phyloP scores from a whole-genome alignment of 345 rosid species.

The Eucalyptus erythrocorys region DNA sequence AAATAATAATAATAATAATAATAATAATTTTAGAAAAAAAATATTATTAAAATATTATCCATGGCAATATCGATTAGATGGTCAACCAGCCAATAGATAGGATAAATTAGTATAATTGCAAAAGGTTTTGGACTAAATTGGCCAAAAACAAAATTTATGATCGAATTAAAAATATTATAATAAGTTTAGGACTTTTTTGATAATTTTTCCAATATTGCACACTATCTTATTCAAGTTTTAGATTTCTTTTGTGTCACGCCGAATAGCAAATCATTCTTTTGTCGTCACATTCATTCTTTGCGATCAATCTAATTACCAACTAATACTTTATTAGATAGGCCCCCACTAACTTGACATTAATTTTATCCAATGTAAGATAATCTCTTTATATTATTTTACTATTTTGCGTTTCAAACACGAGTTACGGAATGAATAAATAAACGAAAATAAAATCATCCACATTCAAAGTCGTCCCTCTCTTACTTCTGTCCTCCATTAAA shows the following conservation, averaged over 20 bases:
- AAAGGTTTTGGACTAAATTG: too few relatives aligned
- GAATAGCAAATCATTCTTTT: neutral
- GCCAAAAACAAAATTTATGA: too few relatives aligned
- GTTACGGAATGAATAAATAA: neutral
- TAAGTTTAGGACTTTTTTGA: fast-evolving
- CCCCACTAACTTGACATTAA: neutral
- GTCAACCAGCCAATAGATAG: fast-evolving
- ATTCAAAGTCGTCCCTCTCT: neutral
- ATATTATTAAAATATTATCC: too few relatives aligned
- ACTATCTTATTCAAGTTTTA: neutral
- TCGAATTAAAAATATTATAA: too few relatives aligned
- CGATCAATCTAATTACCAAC: neutral
- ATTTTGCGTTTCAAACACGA: neutral
- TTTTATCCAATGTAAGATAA: neutral
- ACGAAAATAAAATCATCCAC: neutral
- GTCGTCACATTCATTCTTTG: neutral
- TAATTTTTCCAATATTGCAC: neutral
- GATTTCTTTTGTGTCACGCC: neutral
- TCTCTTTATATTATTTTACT: neutral
- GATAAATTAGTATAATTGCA: too few relatives aligned
- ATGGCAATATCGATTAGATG: fast-evolving
- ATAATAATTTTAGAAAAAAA: too few relatives aligned
- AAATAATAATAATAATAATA: too few relatives aligned
- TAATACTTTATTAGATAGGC: neutral
- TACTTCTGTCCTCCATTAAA: neutral